phyloP scores from a whole-genome alignment of 495 filamentous ascomycete genomes.

The Letharia columbiana region DNA sequence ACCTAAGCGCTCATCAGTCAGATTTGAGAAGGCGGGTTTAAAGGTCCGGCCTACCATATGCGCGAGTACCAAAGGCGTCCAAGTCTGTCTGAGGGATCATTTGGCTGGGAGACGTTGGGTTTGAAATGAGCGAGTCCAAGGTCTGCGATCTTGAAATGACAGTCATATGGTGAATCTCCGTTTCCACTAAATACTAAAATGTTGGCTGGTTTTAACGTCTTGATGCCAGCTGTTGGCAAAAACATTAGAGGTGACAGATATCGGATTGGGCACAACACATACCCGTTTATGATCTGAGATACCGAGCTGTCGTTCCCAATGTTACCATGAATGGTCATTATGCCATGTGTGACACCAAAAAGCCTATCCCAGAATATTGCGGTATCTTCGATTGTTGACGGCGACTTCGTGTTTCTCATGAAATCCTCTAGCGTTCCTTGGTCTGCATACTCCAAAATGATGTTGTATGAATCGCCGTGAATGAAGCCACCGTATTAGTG shows the following conservation, averaged over 20 bases:
- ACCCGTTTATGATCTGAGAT: conserved; percentile 13
- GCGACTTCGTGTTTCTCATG: conserved; percentile 28
- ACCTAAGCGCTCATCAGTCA: conserved; percentile 25
- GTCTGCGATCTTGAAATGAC: conserved; percentile 36
- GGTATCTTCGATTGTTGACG: conserved; percentile 30
- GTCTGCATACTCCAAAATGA: conserved; percentile 42
- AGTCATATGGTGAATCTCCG: conserved; percentile 27
- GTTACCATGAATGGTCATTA: conserved; percentile 33
- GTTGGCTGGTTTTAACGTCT: conserved; percentile 34
- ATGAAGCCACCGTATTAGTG: conserved; percentile 38
- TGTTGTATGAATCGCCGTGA: conserved; percentile 32
- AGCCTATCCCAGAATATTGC: conserved; percentile 37
- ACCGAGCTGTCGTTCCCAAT: background rate
- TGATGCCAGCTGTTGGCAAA: conserved; percentile 30
- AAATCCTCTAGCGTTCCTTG: conserved; percentile 35
- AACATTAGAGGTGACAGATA: background rate
- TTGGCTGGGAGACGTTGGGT: conserved; percentile 9
- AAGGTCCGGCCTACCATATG: conserved; percentile 28
- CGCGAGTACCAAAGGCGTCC: conserved; percentile 28
- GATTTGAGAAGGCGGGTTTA: conserved; percentile 10
- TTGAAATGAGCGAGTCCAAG: conserved; percentile 33
- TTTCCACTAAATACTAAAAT: conserved; percentile 32
- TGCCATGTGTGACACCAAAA: conserved; percentile 31
- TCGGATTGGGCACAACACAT: background rate
- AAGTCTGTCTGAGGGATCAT: conserved; percentile 26